Conservation (phyloP, 192 early-diverging fungal genomes). For the Martensiomyces pterosporus region DNA sequence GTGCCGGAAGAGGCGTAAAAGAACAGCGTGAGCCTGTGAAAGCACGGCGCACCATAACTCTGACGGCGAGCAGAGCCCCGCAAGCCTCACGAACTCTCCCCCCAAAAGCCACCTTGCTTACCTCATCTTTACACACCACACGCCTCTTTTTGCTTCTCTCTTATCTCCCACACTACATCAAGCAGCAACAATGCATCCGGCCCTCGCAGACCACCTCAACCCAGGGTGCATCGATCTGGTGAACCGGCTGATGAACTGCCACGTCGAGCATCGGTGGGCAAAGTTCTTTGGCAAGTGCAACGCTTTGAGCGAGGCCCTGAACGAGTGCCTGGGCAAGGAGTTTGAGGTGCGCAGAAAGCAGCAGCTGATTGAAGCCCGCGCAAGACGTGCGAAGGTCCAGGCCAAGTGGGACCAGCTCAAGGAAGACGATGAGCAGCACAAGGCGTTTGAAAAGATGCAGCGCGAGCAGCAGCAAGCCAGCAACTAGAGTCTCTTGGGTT, state of each 20-base stretch:
- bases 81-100: too few relatives aligned
- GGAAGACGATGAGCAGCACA: conserved; percentile 32
- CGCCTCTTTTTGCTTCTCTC: neutral
- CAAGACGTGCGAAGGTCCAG: conserved; percentile 23
- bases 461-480: too few relatives aligned
- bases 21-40: too few relatives aligned
- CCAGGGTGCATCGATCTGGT: conserved; percentile 46
- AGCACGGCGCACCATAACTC: too few relatives aligned
- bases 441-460: conserved; percentile 25
- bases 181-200: conserved; percentile 49
- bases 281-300: conserved; percentile 52
- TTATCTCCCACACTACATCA: neutral
- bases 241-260: conserved; percentile 38
- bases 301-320: conserved; percentile 49
- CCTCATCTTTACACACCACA: neutral
- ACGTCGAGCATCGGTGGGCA: conserved; percentile 38
- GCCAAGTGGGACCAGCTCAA: conserved; percentile 19
- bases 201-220: conserved; percentile 46
- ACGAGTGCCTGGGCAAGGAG: conserved; percentile 37
- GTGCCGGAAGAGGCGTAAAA: too few relatives aligned
- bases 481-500: too few relatives aligned
- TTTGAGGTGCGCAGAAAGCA: conserved; percentile 42
- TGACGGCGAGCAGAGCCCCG: too few relatives aligned
- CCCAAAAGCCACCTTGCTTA: neutral
- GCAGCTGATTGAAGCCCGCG: conserved; percentile 43